These are phyloP conservation scores for Trichoderma koningii DNA, from an alignment of 2,329 filamentous ascomycete genomes.

Conservation along the genomic window DNA sequence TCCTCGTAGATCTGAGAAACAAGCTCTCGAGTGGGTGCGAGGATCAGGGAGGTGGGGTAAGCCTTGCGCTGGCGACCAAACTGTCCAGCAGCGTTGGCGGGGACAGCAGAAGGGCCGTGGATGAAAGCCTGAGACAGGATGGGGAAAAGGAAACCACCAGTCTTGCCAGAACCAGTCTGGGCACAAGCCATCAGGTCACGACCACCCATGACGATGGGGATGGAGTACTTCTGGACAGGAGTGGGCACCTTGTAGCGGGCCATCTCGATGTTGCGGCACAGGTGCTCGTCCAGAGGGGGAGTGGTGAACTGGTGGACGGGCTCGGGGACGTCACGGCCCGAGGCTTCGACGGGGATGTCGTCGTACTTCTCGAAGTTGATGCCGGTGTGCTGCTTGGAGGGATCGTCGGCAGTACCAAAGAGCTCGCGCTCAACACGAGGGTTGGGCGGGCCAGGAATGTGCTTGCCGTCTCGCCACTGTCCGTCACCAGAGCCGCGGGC, in stretches of 20 bases:
- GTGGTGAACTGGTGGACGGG: constrained; percentile 88
- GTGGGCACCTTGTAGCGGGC: constrained; percentile 95
- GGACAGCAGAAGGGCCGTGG: constrained; percentile 75
- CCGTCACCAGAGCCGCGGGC: constrained; percentile 89
- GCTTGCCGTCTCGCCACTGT: constrained; percentile 95
- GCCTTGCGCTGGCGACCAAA: constrained; percentile 96
- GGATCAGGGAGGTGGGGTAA: constrained; percentile 91
- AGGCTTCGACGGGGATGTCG: constrained; percentile 97
- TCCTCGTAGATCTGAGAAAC: constrained; percentile 99
- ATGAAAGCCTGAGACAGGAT: constrained; percentile 97
- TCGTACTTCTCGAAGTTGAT: constrained; percentile 99
- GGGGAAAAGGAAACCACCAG: constrained; percentile 98
- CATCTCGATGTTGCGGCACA: constrained; percentile 89
- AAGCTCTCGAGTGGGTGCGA: constrained; percentile 96
- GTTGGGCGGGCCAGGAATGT: constrained; percentile 86
- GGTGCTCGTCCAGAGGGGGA: constrained; percentile 91
- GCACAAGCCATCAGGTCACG: constrained; percentile 99
- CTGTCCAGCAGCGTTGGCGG: constrained; percentile 65
- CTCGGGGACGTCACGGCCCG: constrained; percentile 89
- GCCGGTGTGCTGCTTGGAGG: constrained; percentile 92
- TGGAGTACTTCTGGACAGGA: constrained; percentile 98
- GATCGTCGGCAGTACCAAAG: constrained; percentile 87
- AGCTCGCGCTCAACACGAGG: constrained; percentile 91
- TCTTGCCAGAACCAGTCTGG: constrained; percentile 99
- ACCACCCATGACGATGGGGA: constrained; percentile 96